A percentile compares a stretch with the other conserved stretches of the same genome.
Evolutionary conservation across 129 eudicot species (phyloP).

Genomic region (Escallonia rubra): DNA sequence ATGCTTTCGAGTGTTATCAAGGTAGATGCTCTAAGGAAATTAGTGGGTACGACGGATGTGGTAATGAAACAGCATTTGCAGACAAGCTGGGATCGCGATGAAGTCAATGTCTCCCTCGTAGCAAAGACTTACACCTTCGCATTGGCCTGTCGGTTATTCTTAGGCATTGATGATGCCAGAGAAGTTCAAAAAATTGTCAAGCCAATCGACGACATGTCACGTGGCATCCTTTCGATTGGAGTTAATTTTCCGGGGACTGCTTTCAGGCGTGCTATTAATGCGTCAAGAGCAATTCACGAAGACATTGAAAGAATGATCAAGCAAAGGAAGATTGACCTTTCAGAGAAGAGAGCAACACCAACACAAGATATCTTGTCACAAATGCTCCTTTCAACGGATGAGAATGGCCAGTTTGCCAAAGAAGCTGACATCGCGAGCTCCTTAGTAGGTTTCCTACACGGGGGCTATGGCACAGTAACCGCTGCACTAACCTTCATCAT

Average conservation of each 20-base stretch:
- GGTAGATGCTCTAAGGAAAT: constrained; percentile 1
- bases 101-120: neutral
- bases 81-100: neutral
- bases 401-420: constrained; percentile 1
- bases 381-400: constrained; percentile 5
- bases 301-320: constrained; percentile 4
- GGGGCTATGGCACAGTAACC: constrained; percentile 4
- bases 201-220: neutral
- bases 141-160: constrained; percentile 14
- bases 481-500: constrained; percentile 10
- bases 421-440: constrained; percentile 12
- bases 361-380: constrained; percentile 12
- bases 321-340: constrained; percentile 14
- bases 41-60: constrained; percentile 7
- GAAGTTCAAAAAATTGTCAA: neutral
- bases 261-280: constrained; percentile 13
- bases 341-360: neutral
- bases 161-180: constrained; percentile 16
- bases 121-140: constrained; percentile 1
- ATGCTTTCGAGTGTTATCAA: constrained; percentile 1
- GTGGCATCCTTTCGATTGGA: constrained; percentile 8
- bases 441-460: constrained; percentile 4
- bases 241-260: constrained; percentile 19
- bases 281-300: neutral
- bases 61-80: constrained; percentile 9